Evolutionary conservation across 345 rosid species (phyloP).

Genomic region (Salix dunnii): DNA sequence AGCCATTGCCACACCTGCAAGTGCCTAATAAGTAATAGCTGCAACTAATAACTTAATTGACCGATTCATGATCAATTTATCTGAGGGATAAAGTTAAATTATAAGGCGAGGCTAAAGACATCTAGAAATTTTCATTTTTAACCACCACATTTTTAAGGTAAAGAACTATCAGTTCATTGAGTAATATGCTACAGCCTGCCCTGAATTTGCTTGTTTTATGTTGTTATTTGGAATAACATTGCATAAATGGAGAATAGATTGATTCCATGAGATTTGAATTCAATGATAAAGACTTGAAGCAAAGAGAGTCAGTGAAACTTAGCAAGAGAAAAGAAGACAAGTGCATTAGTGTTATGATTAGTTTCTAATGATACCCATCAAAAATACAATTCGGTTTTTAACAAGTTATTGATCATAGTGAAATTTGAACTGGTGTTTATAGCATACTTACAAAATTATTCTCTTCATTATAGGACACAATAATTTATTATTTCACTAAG

Average conservation of each 20-base stretch:
- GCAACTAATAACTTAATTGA: background rate
- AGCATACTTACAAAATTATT: too few species aligned
- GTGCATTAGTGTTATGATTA: too few species aligned
- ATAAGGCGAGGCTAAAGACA: background rate
- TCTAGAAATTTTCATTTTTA: background rate
- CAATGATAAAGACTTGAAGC: background rate
- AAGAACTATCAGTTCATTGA: background rate
- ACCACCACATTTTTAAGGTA: background rate
- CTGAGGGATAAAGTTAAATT: background rate
- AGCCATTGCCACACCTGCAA: background rate
- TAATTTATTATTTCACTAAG: too few species aligned
- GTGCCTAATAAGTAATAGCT: background rate
- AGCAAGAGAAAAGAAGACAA: background rate
- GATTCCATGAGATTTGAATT: background rate
- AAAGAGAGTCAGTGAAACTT: background rate
- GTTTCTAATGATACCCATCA: too few species aligned
- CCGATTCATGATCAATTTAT: background rate
- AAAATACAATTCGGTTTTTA: too few species aligned
- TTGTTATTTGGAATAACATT: background rate
- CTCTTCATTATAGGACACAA: too few species aligned
- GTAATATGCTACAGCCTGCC: background rate
- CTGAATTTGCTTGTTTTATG: background rate
- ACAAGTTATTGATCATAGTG: too few species aligned
- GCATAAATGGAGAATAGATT: background rate
- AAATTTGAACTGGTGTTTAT: too few species aligned